Percentiles rank a stretch among this genome's conserved stretches.
phyloP scores from a whole-genome alignment of 768 basidiomycete genomes.

The Multifurca ochricompacta region DNA sequence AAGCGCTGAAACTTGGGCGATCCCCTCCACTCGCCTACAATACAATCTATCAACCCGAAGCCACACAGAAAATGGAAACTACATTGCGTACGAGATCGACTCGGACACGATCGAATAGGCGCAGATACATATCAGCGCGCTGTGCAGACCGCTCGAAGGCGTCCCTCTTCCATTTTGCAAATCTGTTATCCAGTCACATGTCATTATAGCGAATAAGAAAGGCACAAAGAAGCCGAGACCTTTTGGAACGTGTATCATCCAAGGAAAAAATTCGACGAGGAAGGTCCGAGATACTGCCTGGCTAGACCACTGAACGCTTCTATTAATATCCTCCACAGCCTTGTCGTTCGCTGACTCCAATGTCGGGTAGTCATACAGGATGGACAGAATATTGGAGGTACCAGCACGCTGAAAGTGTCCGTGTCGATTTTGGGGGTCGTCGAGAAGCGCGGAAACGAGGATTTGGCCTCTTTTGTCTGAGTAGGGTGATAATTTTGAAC shows the following conservation, averaged over 20 bases:
- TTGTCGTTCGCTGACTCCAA: neutral
- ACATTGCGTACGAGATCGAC: neutral
- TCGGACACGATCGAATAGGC: neutral
- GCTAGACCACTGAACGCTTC: neutral
- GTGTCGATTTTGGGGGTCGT: neutral
- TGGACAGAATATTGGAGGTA: conserved; percentile 11
- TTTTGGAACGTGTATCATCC: conserved; percentile 10
- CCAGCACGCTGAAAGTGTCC: neutral
- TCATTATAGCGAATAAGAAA: neutral
- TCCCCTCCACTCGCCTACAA: neutral
- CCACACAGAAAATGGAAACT: too few species aligned
- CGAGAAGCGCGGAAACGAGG: neutral
- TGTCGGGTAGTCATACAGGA: conserved; percentile 10
- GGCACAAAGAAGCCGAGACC: too few species aligned
- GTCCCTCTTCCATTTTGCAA: conserved; percentile 16
- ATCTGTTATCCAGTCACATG: neutral
- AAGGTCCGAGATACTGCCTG: conserved; percentile 1
- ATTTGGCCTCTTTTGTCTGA: conserved; percentile 5
- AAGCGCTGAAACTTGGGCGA: neutral
- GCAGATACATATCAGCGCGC: conserved; percentile 2
- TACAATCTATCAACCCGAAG: neutral
- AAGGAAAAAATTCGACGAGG: conserved; percentile 14
- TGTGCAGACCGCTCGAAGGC: neutral
- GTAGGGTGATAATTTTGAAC: neutral
- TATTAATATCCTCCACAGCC: neutral